phyloP scores from a whole-genome alignment of 345 rosid species.

The Leavenworthia alabamica region DNA sequence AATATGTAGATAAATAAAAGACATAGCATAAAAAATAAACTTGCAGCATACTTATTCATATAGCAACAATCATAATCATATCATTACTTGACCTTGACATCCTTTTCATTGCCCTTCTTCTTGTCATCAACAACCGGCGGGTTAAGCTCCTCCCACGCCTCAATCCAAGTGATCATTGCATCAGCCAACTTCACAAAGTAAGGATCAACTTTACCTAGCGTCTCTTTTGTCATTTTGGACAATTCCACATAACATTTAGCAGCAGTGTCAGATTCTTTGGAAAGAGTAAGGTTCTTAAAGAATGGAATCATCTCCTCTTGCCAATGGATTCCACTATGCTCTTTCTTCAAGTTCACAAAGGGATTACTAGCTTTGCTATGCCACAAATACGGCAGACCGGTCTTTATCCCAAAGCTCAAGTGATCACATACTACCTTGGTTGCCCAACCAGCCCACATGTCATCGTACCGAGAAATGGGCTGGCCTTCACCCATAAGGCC shows the following conservation, averaged over 20 bases:
- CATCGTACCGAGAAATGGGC: conserved; percentile 80
- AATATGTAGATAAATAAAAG: no score
- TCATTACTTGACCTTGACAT: conserved; percentile 2
- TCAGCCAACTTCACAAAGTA: conserved; percentile 74
- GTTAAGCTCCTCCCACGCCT: conserved; percentile 93
- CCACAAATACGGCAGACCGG: conserved; percentile 70
- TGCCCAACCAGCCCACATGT: conserved; percentile 98
- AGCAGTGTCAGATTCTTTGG: conserved; percentile 67
- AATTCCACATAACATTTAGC: conserved; percentile 69
- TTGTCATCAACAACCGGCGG: conserved; percentile 13
- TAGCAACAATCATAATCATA: not conserved
- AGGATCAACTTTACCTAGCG: conserved; percentile 61
- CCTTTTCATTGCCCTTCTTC: conserved; percentile 28
- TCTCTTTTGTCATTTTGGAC: conserved; percentile 66
- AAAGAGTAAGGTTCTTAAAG: conserved; percentile 51
- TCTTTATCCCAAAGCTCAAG: conserved; percentile 70
- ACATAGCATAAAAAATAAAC: no score
- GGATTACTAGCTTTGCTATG: conserved; percentile 96
- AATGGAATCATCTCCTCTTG: conserved; percentile 89
- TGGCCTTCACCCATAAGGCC: conserved; percentile 93
- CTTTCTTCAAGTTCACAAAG: conserved; percentile 75
- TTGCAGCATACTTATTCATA: conserved; percentile 2
- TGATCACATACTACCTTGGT: conserved; percentile 80
- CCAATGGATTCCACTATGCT: conserved; percentile 78
- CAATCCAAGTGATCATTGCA: conserved; percentile 84